Evolutionary conservation across 2,329 filamentous ascomycete species (phyloP), one percentile per base, ranked within the genome.

Genomic region (Microsporum ferrugineum): DNA sequence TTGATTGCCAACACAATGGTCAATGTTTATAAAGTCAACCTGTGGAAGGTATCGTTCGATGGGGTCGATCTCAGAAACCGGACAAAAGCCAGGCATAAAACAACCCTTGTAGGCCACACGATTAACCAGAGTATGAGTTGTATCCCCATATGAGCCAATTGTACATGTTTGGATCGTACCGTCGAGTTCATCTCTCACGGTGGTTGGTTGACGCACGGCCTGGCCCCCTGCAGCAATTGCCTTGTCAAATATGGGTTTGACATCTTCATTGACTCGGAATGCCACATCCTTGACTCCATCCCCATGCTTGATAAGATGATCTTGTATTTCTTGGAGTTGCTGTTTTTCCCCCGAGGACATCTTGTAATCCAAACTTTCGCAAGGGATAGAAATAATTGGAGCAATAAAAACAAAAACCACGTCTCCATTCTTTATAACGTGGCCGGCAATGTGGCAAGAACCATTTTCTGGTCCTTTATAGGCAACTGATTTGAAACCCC

Each of bases 1-100:
- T 78, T 96, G 91, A 80, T 96, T 96, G 68, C 91, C 91, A 68
- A 96, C 91, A 76, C 91, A 96, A 80, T 96, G 91, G 76, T 96
- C 91, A 75, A 96, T 89, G 67, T 85, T 85, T 62, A 83, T 79
- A 57, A 95, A 81, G 5, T 79, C 73, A n/a, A 95, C 81, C 0
- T 75, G 65, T 0, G 90, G 89, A 2, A 88, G 77, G 45, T 69
- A 66, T 17, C 67, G 64, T 38, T 71, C 69, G 27, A 80, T 71
- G 0, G 78, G 73, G 64, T 83, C 80, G 12, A 64, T 63, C 5
- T 67, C 65, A 1, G 68, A 73, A 57, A 82, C 79, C 1, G 81
- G 72, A 47, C 82, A 80, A 78, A 86, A 95, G 6, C 88, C 88
- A 0, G 90, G 90, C 36, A 95, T 79, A 76, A 95, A 95, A 27